These are phyloP conservation scores for Phytophthora constricta DNA, from an alignment of 352 stramenopile species.

Conservation along the genomic window DNA sequence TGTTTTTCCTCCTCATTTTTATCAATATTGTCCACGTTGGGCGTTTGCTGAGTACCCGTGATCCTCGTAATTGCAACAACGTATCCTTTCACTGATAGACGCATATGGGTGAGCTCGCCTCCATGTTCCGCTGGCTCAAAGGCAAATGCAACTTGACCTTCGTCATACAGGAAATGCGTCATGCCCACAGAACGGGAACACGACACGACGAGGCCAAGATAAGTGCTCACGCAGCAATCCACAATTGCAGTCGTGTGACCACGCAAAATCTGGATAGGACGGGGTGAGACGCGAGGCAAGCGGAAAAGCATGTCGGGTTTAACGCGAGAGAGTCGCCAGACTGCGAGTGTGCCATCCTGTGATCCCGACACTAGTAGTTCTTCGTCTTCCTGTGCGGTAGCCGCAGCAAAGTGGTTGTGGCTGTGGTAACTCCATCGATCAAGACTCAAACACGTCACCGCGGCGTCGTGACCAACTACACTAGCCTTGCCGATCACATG, in stretches of 20 bases:
- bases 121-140: conserved; percentile 43
- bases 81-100: conserved; percentile 67
- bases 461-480: conserved; percentile 72
- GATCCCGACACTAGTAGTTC: conserved; percentile 79
- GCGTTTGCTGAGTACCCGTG: background rate
- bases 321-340: conserved; percentile 78
- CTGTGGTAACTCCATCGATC: conserved; percentile 64
- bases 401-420: conserved; percentile 32
- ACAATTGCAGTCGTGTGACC: conserved; percentile 58
- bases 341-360: conserved; percentile 65
- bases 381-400: conserved; percentile 64
- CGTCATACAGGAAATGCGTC: conserved; percentile 76
- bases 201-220: conserved; percentile 68
- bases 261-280: conserved; percentile 68
- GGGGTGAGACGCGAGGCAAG: conserved; percentile 69
- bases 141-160: conserved; percentile 75
- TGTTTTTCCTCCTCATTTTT: conserved; percentile 8
- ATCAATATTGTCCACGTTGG: background rate
- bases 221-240: conserved; percentile 73
- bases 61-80: conserved; percentile 54
- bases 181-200: conserved; percentile 61
- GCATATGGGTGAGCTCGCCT: conserved; percentile 52
- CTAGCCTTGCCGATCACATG: conserved; percentile 85
- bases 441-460: conserved; percentile 77
- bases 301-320: conserved; percentile 81